Conservation (phyloP, 169 alveolate species). For the Cryptosporidium andersoni region DNA sequence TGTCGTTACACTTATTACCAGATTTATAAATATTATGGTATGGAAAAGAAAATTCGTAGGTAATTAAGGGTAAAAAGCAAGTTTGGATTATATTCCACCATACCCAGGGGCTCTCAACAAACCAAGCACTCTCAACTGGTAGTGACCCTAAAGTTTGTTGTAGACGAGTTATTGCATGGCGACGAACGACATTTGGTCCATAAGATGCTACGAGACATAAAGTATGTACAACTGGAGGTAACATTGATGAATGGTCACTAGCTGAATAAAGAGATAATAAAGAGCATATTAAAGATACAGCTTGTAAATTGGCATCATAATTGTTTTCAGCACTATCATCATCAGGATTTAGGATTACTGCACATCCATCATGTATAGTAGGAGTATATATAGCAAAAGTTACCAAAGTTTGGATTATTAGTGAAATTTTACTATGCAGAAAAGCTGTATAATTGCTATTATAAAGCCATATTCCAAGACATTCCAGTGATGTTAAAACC, state of each 20-base stretch:
- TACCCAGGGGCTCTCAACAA: conserved; percentile 42
- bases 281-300: conserved; percentile 43
- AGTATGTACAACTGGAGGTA: conserved; percentile 65
- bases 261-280: conserved; percentile 39
- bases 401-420: conserved; percentile 48
- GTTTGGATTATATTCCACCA: conserved; percentile 45
- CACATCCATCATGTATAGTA: conserved; percentile 25
- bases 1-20: background rate
- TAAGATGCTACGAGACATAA: conserved; percentile 62
- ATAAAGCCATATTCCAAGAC: conserved; percentile 66
- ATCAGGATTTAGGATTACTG: conserved; percentile 18
- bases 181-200: conserved; percentile 63
- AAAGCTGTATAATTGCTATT: conserved; percentile 51
- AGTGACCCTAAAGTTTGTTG: conserved; percentile 66
- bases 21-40: background rate
- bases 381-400: conserved; percentile 68
- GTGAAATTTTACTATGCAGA: conserved; percentile 26
- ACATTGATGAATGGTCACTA: conserved; percentile 7
- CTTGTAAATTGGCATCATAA: conserved; percentile 67
- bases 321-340: conserved; percentile 16
- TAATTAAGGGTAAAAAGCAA: conserved; percentile 46
- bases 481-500: conserved; percentile 51
- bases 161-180: conserved; percentile 52
- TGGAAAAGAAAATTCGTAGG: conserved; percentile 53
- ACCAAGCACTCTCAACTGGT: conserved; percentile 42